Conservation (phyloP, 2,329 filamentous ascomycete species). For the Juglanconis juglandina region DNA sequence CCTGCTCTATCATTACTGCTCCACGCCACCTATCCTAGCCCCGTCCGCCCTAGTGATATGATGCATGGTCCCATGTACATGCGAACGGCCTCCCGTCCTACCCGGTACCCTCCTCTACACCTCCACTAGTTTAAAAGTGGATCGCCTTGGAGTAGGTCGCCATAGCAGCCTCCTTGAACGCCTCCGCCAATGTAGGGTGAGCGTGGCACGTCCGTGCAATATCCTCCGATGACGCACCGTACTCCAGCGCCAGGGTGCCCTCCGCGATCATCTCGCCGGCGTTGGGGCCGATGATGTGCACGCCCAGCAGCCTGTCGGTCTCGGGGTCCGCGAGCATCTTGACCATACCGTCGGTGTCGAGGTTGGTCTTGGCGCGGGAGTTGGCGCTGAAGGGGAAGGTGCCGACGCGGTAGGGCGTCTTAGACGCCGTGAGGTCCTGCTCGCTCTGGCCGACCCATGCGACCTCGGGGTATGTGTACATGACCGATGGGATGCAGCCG, state of each 20-base stretch:
- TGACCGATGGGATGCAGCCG: conserved; percentile 92
- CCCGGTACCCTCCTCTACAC: background rate
- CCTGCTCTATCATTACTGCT: conserved; percentile 16
- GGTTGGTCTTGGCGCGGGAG: conserved; percentile 97
- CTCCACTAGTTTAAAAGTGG: conserved; percentile 66
- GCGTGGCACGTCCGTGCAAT: conserved; percentile 93
- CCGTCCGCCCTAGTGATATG: background rate
- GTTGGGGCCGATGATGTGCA: conserved; percentile 94
- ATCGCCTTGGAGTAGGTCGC: conserved; percentile 93
- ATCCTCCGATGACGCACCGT: conserved; percentile 92
- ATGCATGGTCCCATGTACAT: conserved; percentile 15
- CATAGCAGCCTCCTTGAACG: conserved; percentile 99
- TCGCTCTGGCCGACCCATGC: conserved; percentile 98
- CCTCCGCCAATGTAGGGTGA: conserved; percentile 92
- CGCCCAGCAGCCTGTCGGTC: conserved; percentile 90
- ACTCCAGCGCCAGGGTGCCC: conserved; percentile 90
- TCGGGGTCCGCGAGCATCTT: conserved; percentile 96
- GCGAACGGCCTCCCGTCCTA: conserved; percentile 1
- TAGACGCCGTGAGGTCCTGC: conserved; percentile 86
- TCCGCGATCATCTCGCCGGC: conserved; percentile 99
- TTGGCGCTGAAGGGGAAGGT: conserved; percentile 98
- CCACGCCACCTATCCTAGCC: conserved; percentile 4
- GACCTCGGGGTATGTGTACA: conserved; percentile 99
- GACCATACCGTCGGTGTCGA: conserved; percentile 91
- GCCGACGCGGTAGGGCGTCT: conserved; percentile 88